Base-by-base conservation (phyloP, 2,329 filamentous ascomycete genomes). In the Xylaria sp. region DNA sequence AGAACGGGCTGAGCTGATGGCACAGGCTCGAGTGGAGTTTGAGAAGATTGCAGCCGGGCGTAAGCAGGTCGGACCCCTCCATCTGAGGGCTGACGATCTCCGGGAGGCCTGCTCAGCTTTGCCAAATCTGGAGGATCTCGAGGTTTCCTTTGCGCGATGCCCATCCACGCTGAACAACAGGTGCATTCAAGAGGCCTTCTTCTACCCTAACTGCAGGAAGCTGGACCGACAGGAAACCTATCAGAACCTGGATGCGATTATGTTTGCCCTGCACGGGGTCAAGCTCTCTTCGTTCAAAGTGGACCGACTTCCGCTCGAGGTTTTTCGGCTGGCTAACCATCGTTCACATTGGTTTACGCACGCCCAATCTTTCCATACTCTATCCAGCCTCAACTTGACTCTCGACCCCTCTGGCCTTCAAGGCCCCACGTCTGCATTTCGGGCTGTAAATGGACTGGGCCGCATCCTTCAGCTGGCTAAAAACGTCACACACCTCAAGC, bases 291-390 rank as follows among this genome's bases (percentile, higher is more conserved):
- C 80, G 5, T 79, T 85, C 66, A 77, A 80, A 58, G 77, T 84
- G 64, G 82, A 84, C 73, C 80, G 82, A 13, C 77, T 84, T 59
- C 83, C 83, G 8, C 78, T 84, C 54, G 82, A 84, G 69, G 74
- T 83, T 18, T 82, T 84, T 70, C 79, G 80, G 58, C 63, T 79
- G 49, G 72, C 77, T 9, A 75, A 75, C 52, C 78, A 82, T 73
- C 79, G 82, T 28, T 75, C 74, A 13, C 79, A 81, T 66, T 84
- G 83, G 83, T 81, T 82, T 73, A 78, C 80, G 68, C 80, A 81
- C 61, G 80, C 79, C 6, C 78, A 79, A 60, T 78, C 82, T 23
- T 83, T 85, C 66, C 75, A 77, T n/a, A 78, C 73, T 64, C 76
- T 85, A n/a, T 75, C 79, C 0, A 78, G 74, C 23, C 81, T 85